Percentiles rank a stretch among this genome's conserved stretches.
These are phyloP conservation scores for Coleophoma crateriformis DNA, from an alignment of 2,329 filamentous ascomycete genomes.

Conservation along the genomic window DNA sequence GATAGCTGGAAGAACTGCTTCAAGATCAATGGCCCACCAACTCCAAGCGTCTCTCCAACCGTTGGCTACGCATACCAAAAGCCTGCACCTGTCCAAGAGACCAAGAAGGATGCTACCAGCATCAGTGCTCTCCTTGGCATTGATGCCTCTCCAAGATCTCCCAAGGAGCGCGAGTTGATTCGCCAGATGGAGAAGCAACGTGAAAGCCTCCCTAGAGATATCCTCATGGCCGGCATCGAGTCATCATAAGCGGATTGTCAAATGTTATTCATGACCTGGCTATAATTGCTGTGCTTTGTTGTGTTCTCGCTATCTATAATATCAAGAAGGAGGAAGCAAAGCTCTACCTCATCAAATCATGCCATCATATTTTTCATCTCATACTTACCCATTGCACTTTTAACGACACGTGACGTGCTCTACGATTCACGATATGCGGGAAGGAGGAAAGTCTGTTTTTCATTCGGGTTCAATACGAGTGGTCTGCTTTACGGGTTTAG, in stretches of 20 bases:
- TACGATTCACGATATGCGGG: no score
- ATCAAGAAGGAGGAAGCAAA: no score
- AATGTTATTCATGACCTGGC: no score
- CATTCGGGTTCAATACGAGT: no score
- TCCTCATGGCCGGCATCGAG: slow-evolving; percentile 17
- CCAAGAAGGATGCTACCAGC: slow-evolving; percentile 36
- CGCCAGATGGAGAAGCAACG: slow-evolving; percentile 46
- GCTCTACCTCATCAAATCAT: no score
- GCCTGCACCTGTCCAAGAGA: slow-evolving; percentile 41
- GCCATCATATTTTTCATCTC: no score
- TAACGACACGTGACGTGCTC: no score
- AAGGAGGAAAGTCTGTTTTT: no score
- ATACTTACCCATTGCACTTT: no score
- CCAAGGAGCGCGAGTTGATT: slow-evolving; percentile 51
- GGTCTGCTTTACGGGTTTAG: no score
- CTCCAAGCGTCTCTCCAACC: slow-evolving; percentile 26
- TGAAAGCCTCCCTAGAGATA: slow-evolving; percentile 14
- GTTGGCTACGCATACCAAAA: slow-evolving; percentile 42
- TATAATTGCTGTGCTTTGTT: no score
- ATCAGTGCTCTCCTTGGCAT: slow-evolving; percentile 59
- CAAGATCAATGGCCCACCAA: slow-evolving; percentile 26
- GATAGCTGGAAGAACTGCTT: slow-evolving; percentile 53
- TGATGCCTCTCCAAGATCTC: slow-evolving; percentile 51
- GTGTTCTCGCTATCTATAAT: no score
- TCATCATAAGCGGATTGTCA: background rate